A percentile compares a stretch with the other conserved stretches of the same genome.
Evolutionary conservation across 352 stramenopile genomes (phyloP).

Genomic region (Phytophthora nicotianae): DNA sequence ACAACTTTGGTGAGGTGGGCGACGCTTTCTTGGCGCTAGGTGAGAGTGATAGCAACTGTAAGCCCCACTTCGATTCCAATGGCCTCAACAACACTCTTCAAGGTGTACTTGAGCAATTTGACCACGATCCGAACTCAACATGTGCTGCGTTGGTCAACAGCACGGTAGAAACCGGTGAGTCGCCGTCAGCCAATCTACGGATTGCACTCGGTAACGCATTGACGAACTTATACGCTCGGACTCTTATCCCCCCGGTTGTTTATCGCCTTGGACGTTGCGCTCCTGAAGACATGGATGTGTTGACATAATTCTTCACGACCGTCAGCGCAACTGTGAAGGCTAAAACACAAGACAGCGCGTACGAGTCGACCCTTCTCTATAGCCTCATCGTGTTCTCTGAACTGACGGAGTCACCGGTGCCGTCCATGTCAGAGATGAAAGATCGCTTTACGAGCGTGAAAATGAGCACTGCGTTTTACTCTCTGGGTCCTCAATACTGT

Average conservation of each 20-base stretch:
- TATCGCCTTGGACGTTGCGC: background rate
- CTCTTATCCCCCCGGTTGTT: background rate
- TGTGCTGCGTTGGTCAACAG: background rate
- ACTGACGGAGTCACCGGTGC: background rate
- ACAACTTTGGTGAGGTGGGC: constrained; percentile 17
- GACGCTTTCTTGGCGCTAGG: constrained; percentile 26
- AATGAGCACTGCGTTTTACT: background rate
- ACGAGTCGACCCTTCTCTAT: background rate
- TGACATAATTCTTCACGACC: background rate
- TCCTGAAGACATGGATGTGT: background rate
- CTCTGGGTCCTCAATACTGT: background rate
- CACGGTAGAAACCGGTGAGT: constrained; percentile 10
- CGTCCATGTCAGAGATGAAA: background rate
- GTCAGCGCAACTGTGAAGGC: background rate
- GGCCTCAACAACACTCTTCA: constrained; percentile 23
- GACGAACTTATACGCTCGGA: background rate
- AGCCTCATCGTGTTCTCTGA: background rate
- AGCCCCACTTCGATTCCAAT: constrained; percentile 7
- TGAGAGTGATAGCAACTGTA: constrained; percentile 14
- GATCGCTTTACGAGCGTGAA: background rate
- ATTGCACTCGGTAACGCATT: background rate
- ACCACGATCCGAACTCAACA: constrained; percentile 5
- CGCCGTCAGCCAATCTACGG: constrained; percentile 13
- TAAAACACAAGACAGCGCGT: background rate
- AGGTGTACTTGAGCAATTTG: constrained; percentile 18